phyloP scores from a whole-genome alignment of 768 basidiomycete species.

The Hygrocybe punicea region DNA sequence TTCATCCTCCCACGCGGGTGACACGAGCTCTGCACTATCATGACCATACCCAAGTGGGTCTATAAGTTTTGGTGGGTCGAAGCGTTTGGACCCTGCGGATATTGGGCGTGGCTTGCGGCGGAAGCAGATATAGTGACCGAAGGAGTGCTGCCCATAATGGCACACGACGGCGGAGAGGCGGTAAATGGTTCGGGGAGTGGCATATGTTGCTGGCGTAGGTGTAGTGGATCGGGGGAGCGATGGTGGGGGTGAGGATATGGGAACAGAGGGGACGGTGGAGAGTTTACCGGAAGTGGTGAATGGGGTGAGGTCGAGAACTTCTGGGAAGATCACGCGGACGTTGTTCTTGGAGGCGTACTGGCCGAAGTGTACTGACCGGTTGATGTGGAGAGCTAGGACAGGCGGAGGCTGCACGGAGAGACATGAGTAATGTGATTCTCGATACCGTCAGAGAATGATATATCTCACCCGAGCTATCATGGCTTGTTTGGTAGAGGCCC shows the following conservation, averaged over 20 bases:
- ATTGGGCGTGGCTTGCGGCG: constrained; percentile 70
- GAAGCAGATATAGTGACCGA: constrained; percentile 93
- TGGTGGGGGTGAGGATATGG: constrained; percentile 66
- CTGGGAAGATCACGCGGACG: constrained; percentile 76
- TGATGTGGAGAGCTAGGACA: constrained; percentile 84
- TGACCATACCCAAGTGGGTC: constrained; percentile 24
- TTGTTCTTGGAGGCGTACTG: constrained; percentile 85
- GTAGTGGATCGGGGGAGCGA: constrained; percentile 48
- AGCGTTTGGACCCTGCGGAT: constrained; percentile 39
- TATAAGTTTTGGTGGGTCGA: constrained; percentile 38
- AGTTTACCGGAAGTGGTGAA: constrained; percentile 82
- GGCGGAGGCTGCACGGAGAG: constrained; percentile 64
- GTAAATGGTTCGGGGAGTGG: constrained; percentile 67
- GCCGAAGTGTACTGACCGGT: constrained; percentile 76
- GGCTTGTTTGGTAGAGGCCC: constrained; percentile 82
- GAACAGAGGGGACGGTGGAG: constrained; percentile 61
- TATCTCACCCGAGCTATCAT: constrained; percentile 79
- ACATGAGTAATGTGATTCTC: neutral
- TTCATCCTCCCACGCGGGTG: constrained; percentile 19
- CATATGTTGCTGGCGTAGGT: constrained; percentile 53
- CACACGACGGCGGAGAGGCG: constrained; percentile 83
- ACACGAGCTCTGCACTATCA: constrained; percentile 18
- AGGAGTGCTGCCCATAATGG: constrained; percentile 89
- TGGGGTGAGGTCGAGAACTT: constrained; percentile 84
- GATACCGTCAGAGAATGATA: neutral